Base-by-base conservation (phyloP, 1,139 yeast species). In the Protomyces pachydermus region DNA sequence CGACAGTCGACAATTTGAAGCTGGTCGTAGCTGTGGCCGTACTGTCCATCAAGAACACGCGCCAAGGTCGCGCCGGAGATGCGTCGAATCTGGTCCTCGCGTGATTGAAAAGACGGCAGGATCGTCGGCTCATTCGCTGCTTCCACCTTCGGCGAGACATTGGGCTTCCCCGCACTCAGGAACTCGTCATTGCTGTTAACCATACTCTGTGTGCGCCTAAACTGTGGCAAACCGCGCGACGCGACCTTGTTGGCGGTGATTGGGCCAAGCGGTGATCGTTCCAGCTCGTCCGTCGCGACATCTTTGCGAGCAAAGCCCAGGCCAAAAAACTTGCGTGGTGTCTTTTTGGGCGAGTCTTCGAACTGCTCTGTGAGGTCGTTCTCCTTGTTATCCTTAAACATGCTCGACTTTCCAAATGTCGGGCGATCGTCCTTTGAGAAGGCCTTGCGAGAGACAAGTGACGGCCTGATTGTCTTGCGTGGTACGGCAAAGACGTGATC, bases 1-100 rank as follows among this genome's bases (percentile, higher is more conserved):
- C 98, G 82, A 73, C 98, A 91, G 75, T 93, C 98, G 14, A 95
- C 79, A 42, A 93, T 77, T 6, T 83, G 71, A 60, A 82, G 78
- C 48, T 84, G 83, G 69, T 85, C 86, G 73, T 86, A 91, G 58
- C 78, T 78, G 38, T 80, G 76, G 18, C 74, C 70, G 73, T 81
- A 82, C 16, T 79, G 73, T 53, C 91, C 88, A 66, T 81, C 82
- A 48, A 91, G 74, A 51, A 91, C 82, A 53, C 80, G 62, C 56
- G 45, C 66, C 20, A 62, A 58, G 14, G 64, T 66, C 23, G 65
- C 61, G 35, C 57, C 68, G 42, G 65, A 39, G 14, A 57, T 53
- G 34, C 57, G 57, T 12, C 60, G 45, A 48, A 66, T 54, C 52
- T 64, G 46, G 12, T 65, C 60, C 37, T 65, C 54, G 38, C 53